Percentiles rank a stretch among this genome's conserved stretches.
Conservation (phyloP, 2,329 filamentous ascomycete species). For the Colletotrichum sp. region DNA sequence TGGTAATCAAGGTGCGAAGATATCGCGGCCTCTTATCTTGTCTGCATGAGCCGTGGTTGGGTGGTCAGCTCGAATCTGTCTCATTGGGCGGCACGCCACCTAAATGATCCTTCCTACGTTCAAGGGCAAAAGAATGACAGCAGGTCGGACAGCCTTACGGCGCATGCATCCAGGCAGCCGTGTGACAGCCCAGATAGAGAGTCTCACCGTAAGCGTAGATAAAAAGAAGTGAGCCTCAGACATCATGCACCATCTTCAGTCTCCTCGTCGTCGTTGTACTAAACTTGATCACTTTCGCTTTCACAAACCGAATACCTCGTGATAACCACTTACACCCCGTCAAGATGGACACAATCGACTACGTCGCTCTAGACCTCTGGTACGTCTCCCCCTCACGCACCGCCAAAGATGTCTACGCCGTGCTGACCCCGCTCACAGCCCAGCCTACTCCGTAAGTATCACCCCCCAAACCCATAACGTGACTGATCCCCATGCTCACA, state of each 20-base stretch:
- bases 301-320: background rate
- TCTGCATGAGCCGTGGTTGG: background rate
- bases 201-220: background rate
- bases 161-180: background rate
- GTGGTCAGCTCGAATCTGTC: background rate
- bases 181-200: background rate
- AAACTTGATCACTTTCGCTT: background rate
- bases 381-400: conserved; percentile 23
- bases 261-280: background rate
- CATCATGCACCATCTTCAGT: background rate
- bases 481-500: background rate
- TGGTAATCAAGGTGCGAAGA: background rate
- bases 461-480: background rate
- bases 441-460: conserved; percentile 46
- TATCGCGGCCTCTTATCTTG: background rate
- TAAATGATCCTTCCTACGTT: background rate
- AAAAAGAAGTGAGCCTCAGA: background rate
- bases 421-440: conserved; percentile 31
- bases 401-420: background rate
- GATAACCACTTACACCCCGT: background rate
- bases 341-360: conserved; percentile 32
- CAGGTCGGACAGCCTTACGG: background rate
- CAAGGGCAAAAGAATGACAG: background rate
- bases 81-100: background rate
- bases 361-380: conserved; percentile 41